These are phyloP conservation scores for Teunomyces gatunensis DNA, from an alignment of 805 yeast genomes.

Conservation along the genomic window DNA sequence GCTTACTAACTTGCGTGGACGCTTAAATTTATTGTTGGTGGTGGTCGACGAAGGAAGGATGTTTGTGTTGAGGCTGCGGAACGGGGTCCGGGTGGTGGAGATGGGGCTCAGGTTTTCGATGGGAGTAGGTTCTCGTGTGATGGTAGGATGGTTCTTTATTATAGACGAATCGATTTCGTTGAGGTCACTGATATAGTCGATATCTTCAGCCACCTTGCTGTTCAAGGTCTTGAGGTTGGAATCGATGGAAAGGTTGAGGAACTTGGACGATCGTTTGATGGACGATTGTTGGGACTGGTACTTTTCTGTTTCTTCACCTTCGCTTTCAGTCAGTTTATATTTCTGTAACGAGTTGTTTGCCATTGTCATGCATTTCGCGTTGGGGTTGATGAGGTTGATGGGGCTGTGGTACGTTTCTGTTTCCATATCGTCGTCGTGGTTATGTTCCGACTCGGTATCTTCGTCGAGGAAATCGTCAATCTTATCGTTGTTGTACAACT, in stretches of 20 bases:
- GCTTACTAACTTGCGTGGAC: constrained; percentile 44
- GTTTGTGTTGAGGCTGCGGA: neutral
- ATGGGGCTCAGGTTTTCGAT: constrained; percentile 11
- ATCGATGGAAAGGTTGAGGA: constrained; percentile 39
- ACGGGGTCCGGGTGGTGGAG: constrained; percentile 8
- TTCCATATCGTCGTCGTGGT: constrained; percentile 7
- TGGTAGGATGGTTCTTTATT: constrained; percentile 5
- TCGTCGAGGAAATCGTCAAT: constrained; percentile 22
- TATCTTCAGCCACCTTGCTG: constrained; percentile 14
- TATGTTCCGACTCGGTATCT: constrained; percentile 8
- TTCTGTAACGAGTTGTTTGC: constrained; percentile 4
- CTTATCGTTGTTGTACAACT: constrained; percentile 25
- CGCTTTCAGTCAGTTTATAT: constrained; percentile 5
- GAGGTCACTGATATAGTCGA: constrained; percentile 22
- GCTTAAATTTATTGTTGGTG: constrained; percentile 35
- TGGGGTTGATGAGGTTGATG: neutral
- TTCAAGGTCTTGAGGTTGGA: constrained; percentile 14
- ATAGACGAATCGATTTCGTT: constrained; percentile 24
- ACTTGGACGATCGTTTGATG: constrained; percentile 42
- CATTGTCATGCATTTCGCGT: neutral
- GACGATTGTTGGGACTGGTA: constrained; percentile 19
- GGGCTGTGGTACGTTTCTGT: neutral
- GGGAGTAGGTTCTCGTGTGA: constrained; percentile 9
- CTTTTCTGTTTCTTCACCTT: constrained; percentile 9
- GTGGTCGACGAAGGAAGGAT: constrained; percentile 9